These are phyloP conservation scores for Ophiocordyceps polyrhachis-furcata DNA, from an alignment of 2,329 filamentous ascomycete genomes.

Conservation along the genomic window DNA sequence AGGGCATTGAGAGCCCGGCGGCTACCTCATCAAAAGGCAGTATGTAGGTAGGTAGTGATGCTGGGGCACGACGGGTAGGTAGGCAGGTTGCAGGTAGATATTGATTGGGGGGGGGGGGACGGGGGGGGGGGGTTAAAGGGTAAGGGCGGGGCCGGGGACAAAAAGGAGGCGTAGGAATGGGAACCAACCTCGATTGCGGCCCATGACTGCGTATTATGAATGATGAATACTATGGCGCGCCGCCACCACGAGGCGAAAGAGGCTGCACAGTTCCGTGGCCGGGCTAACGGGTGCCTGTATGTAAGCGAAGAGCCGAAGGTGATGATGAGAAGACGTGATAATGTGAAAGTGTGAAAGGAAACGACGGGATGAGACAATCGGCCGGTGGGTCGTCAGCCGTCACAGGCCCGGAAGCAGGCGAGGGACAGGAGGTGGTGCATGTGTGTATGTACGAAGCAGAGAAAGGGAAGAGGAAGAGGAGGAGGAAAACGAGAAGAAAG, in stretches of 20 bases:
- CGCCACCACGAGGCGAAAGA: background rate
- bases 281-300: background rate
- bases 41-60: background rate
- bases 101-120: background rate
- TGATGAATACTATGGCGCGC: background rate
- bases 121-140: background rate
- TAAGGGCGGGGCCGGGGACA: background rate
- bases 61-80: background rate
- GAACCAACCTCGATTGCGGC: conserved; percentile 34
- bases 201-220: conserved; percentile 20
- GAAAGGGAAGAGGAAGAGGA: background rate
- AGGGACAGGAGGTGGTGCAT: background rate
- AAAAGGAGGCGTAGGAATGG: conserved; percentile 3
- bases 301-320: background rate
- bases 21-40: background rate
- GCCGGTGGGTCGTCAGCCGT: background rate
- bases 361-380: background rate
- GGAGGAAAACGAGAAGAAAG: background rate
- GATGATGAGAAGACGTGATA: background rate
- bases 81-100: too few relatives aligned
- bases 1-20: background rate
- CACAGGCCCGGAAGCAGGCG: background rate
- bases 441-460: background rate
- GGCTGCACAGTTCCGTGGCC: background rate
- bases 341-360: background rate